phyloP scores from a whole-genome alignment of 495 filamentous ascomycete species.

The Lepidopterella palustris region DNA sequence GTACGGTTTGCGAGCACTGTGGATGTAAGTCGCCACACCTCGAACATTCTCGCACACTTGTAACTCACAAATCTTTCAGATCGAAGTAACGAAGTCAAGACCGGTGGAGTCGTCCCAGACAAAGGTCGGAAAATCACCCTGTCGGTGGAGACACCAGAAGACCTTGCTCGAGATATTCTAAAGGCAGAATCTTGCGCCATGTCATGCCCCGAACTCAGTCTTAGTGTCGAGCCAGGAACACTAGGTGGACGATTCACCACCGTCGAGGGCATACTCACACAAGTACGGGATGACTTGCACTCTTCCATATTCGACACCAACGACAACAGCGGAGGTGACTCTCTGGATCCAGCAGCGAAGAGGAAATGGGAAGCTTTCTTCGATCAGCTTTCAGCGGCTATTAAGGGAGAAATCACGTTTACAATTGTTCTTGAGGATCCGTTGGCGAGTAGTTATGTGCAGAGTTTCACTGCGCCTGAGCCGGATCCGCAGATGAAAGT shows the following conservation, averaged over 20 bases:
- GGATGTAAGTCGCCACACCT: conserved; percentile 47
- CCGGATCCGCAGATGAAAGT: conserved; percentile 72
- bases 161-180: conserved; percentile 86
- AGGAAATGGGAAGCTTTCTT: conserved; percentile 79
- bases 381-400: conserved; percentile 61
- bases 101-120: conserved; percentile 83
- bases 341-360: conserved; percentile 55
- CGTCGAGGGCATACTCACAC: conserved; percentile 87
- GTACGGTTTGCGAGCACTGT: conserved; percentile 78
- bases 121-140: conserved; percentile 80
- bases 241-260: conserved; percentile 97
- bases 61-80: conserved; percentile 34
- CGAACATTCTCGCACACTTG: background rate
- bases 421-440: conserved; percentile 84
- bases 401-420: conserved; percentile 75
- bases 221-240: conserved; percentile 82
- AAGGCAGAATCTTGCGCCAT: conserved; percentile 91
- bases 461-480: conserved; percentile 67
- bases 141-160: conserved; percentile 60
- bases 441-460: conserved; percentile 84
- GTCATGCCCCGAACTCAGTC: conserved; percentile 73
- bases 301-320: conserved; percentile 76
- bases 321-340: conserved; percentile 57
- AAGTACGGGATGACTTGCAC: conserved; percentile 82
- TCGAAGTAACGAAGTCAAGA: conserved; percentile 90